Conservation (phyloP, 345 rosid genomes). For the Pugionium cornutum region DNA sequence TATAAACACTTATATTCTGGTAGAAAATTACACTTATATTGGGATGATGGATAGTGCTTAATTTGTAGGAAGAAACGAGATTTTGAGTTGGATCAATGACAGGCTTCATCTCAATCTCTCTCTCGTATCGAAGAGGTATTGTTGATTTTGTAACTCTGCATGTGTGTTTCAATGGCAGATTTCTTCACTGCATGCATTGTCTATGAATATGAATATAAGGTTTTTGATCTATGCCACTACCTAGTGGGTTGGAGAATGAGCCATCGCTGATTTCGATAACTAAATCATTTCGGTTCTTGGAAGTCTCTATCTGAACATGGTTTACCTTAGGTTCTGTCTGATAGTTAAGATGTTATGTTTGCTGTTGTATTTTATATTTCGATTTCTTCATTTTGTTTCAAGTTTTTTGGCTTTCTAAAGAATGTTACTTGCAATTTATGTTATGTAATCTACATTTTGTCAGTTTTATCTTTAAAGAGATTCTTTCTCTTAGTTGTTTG, state of each 20-base stretch:
- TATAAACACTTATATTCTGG: too few species aligned
- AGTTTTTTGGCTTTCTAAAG: constrained; percentile 9
- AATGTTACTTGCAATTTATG: not conserved
- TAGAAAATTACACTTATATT: constrained; percentile 35
- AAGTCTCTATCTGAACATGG: too few species aligned
- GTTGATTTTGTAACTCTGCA: constrained; percentile 10
- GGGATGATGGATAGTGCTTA: constrained; percentile 99
- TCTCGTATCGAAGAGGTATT: constrained; percentile 88
- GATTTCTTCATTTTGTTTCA: not conserved
- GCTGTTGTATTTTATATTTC: not conserved
- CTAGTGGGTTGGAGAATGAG: too few species aligned
- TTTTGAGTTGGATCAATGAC: constrained; percentile 87
- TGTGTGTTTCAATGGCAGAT: constrained; percentile 7
- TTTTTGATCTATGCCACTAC: not conserved
- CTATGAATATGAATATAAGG: not conserved
- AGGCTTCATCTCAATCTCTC: constrained; percentile 81
- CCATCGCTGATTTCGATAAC: too few species aligned
- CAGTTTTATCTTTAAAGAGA: not conserved
- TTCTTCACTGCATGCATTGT: constrained; percentile 14
- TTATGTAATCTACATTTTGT: not conserved
- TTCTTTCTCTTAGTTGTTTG: too few species aligned
- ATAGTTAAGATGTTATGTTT: too few species aligned
- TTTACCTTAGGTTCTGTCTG: too few species aligned
- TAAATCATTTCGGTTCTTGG: too few species aligned
- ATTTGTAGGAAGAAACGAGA: constrained; percentile 95